Evolutionary conservation across 495 filamentous ascomycete species (phyloP).

Genomic region (Beverwykella pulmonaria): DNA sequence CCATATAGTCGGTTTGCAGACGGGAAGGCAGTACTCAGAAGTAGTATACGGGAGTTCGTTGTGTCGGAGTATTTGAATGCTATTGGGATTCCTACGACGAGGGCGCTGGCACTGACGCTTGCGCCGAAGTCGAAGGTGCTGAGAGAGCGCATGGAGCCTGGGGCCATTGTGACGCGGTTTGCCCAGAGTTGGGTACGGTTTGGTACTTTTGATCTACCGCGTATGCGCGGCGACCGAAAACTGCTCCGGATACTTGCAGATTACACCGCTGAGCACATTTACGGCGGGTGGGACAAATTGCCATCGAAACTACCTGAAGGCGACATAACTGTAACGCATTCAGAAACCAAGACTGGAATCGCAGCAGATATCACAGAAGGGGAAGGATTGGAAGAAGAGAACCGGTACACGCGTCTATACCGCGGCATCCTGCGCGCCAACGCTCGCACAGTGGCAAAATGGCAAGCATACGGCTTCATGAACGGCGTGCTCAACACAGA

Average conservation of each 20-base stretch:
- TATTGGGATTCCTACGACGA: conserved; percentile 79
- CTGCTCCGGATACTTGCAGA: conserved; percentile 72
- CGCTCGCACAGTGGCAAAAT: conserved; percentile 84
- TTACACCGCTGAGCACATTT: conserved; percentile 83
- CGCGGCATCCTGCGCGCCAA: conserved; percentile 85
- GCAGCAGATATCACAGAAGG: conserved; percentile 63
- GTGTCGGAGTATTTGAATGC: conserved; percentile 83
- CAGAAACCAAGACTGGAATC: conserved; percentile 52
- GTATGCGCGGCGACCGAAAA: conserved; percentile 76
- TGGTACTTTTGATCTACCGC: conserved; percentile 88
- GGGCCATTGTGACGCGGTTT: conserved; percentile 87
- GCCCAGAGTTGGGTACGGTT: conserved; percentile 91
- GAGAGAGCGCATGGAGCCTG: conserved; percentile 86
- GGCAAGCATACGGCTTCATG: conserved; percentile 98
- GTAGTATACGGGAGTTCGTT: conserved; percentile 89
- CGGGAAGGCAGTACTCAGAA: conserved; percentile 88
- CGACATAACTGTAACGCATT: conserved; percentile 44
- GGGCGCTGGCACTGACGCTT: conserved; percentile 80
- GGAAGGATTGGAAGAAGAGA: conserved; percentile 65
- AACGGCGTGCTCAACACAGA: conserved; percentile 97
- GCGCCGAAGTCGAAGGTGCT: conserved; percentile 70
- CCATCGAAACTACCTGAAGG: conserved; percentile 59
- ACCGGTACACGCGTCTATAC: conserved; percentile 84
- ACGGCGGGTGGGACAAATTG: conserved; percentile 79
- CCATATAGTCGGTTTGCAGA: conserved; percentile 98